Base-by-base conservation (phyloP, 306 rosid species). In the Cercis canadensis region DNA sequence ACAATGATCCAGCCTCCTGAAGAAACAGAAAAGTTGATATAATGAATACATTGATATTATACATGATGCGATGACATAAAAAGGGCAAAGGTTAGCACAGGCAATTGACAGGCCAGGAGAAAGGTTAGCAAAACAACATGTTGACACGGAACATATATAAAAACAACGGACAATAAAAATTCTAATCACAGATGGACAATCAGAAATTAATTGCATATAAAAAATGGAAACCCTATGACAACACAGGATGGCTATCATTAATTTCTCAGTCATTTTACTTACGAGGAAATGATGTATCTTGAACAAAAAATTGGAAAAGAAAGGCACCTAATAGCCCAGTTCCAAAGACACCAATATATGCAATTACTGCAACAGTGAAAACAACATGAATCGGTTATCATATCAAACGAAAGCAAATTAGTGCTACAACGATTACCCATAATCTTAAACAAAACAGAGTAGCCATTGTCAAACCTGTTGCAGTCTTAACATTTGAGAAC, bases 331-430 rank as follows among this genome's bases (percentile, higher is more conserved):
- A 81, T 67, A 92, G 88, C 79, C 98, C 98, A 62, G 84, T 82
- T 81, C 87, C 98, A 72, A 93, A 93, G 24, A 93, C 90, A 52
- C 75, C 71, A 46, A 93, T 85, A 84, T 93, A 90, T 19, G 90
- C 90, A 41, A 84, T 24, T 75, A 93, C 98, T 93, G 82, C 49
- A 62, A 68, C 69, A 16, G 53, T 60, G 33, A 80, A 78, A 50
- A 67, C 44, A 32, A 19, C 36, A 50, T 6, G 24, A 31, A 72
- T 79, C 55, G 82, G 58, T 29, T 45, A 74, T 78, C 62, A 33
- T 52, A 51, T 67, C 39, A 5, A 41, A 40, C 6, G 72, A 49
- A 41, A 17, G 53, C 43, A 66, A 67, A 44, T 74, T 51, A 46
- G 21, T 11, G 34, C 37, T 55, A 64, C 65, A 24, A 24, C 29